Percentiles rank a stretch among this genome's conserved stretches.
phyloP scores from a whole-genome alignment of 192 early-diverging fungal species.

The Lunasporangiospora selenospora region DNA sequence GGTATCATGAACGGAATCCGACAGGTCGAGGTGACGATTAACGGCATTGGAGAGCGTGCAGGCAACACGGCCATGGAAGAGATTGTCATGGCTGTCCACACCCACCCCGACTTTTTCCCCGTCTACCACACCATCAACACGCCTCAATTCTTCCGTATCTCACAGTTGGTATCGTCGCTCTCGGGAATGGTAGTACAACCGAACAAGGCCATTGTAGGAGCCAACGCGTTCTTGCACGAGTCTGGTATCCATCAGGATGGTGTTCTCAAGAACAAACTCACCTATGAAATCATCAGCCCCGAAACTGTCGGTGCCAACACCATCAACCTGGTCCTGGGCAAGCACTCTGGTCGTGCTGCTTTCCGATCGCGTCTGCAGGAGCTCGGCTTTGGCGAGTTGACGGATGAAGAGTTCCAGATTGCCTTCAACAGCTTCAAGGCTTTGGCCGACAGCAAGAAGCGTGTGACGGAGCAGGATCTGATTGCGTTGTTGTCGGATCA shows the following conservation, averaged over 20 bases:
- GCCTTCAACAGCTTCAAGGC: constrained; percentile 92
- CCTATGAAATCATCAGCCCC: constrained; percentile 97
- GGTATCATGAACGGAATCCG: constrained; percentile 91
- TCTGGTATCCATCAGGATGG: constrained; percentile 99
- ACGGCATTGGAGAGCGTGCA: constrained; percentile 98
- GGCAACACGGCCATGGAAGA: constrained; percentile 98
- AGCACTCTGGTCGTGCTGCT: constrained; percentile 96
- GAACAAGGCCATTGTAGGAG: constrained; percentile 98
- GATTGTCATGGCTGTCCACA: constrained; percentile 94
- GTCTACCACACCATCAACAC: constrained; percentile 95
- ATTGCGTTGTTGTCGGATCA: constrained; percentile 86
- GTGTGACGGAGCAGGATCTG: constrained; percentile 89
- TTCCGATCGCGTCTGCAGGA: constrained; percentile 82
- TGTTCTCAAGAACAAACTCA: constrained; percentile 93
- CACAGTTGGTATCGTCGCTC: constrained; percentile 86
- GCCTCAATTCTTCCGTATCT: constrained; percentile 82
- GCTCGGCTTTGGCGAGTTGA: constrained; percentile 74
- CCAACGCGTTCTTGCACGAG: constrained; percentile 97
- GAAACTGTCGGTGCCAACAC: constrained; percentile 90
- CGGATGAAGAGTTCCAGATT: constrained; percentile 68
- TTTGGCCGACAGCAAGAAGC: constrained; percentile 92
- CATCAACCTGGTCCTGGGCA: constrained; percentile 88
- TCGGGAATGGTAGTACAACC: constrained; percentile 97
- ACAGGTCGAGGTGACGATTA: constrained; percentile 97
- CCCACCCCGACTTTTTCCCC: constrained; percentile 87